These are phyloP conservation scores for Candida ficus DNA, from an alignment of 805 yeast species.

Conservation along the genomic window DNA sequence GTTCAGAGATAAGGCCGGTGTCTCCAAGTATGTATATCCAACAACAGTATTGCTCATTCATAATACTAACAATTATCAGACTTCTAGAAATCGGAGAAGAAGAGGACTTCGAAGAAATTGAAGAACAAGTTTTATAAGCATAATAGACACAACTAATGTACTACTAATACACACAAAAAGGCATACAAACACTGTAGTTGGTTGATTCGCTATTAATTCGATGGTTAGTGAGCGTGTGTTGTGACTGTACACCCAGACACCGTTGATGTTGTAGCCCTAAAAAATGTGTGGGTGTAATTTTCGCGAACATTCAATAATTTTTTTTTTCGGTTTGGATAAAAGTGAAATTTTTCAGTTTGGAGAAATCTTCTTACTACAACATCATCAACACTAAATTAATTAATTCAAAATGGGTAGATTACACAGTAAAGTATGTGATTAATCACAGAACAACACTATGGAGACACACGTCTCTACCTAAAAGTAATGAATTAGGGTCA, in stretches of 20 bases:
- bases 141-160: no score
- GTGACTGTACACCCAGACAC: no score
- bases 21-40: conserved; percentile 24
- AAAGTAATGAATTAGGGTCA: conserved; percentile 26
- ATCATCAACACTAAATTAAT: conserved; percentile 29
- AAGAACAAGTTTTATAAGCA: conserved; percentile 24
- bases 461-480: conserved; percentile 9
- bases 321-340: not conserved
- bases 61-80: conserved; percentile 28
- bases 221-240: no score
- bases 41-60: no score
- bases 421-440: conserved; percentile 89
- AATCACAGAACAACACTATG: conserved; percentile 9
- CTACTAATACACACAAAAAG: no score
- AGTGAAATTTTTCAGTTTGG: not conserved
- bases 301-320: not conserved
- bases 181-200: no score
- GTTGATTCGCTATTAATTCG: no score
- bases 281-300: not conserved
- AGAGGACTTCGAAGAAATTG: conserved; percentile 63
- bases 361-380: not conserved
- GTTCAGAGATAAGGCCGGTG: conserved; percentile 54
- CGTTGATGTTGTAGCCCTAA: no score
- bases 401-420: conserved; percentile 94
- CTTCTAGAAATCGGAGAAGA: conserved; percentile 60